Evolutionary conservation across 257 asterid genomes (phyloP), one percentile per base, ranked within the genome.

Genomic region (Striga asiatica): DNA sequence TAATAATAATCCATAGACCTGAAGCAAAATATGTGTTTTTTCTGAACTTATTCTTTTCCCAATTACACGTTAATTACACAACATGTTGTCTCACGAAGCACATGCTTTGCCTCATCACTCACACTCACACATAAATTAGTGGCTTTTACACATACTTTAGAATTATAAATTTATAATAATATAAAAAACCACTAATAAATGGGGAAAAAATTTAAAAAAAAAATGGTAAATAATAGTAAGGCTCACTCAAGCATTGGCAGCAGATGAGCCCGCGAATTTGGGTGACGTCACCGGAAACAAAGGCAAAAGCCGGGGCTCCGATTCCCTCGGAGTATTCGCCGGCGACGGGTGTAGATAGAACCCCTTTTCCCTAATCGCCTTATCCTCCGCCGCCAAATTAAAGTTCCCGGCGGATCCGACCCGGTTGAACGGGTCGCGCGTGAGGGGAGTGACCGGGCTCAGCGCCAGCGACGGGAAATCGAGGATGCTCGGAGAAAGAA

Each of bases 361-460:
- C 0, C 91, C 94, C 37, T 84, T 84, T 17, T 75, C 80, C 0
- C 80, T 77, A 16, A 91, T 91, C 1, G 98, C 98, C 64, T 66
- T 80, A 3, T 87, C 94, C 78, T 86, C 95, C 5, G 93, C 95
- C 68, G 53, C 74, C 59, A 29, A 38, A 63, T 83, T 74, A 79
- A 84, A 27, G 52, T 49, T 74, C 21, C 58, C 10, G 8, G 54
- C 65, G 22, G 57, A 64, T 0, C 68, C 72, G 12, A 58, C 57
- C 24, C 94, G 74, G 62, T 75, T 74, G 14, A 86, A 83, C 67
- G 89, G 96, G 87, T 89, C 96, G 62, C 75, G 94, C 58, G 81
- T 78, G 18, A 86, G 89, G 0, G 96, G 98, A 8, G 96, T 89
- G 5, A 85, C 93, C n/a, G 98, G 96, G 77, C 98, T 86, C 62